Evolutionary conservation across 495 filamentous ascomycete genomes (phyloP).

Genomic region (Trichocladium antarcticum): DNA sequence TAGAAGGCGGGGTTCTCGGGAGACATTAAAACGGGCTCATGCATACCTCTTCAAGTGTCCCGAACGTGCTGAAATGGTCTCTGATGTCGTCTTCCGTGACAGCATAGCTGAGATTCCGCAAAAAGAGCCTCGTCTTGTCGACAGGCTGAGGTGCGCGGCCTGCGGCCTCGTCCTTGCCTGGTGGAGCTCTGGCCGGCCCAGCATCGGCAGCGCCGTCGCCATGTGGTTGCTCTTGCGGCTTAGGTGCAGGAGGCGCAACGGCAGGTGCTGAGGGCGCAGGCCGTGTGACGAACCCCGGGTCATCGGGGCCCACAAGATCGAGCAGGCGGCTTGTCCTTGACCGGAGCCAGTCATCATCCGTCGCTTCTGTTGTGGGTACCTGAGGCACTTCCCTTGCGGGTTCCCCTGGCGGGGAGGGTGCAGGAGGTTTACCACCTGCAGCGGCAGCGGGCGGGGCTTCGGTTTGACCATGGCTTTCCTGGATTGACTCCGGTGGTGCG

Average conservation of each 20-base stretch:
- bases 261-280: slow-evolving; percentile 9
- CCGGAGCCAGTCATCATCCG: slow-evolving; percentile 86
- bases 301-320: slow-evolving; percentile 60
- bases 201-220: slow-evolving; percentile 15
- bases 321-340: slow-evolving; percentile 85
- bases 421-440: background rate
- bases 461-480: slow-evolving; percentile 15
- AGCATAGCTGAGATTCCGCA: slow-evolving; percentile 79
- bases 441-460: slow-evolving; percentile 3
- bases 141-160: slow-evolving; percentile 40
- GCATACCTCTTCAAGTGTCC: slow-evolving; percentile 77
- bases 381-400: slow-evolving; percentile 7
- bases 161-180: slow-evolving; percentile 19
- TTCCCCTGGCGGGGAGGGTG: slow-evolving; percentile 7
- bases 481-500: slow-evolving; percentile 31
- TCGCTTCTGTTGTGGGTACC: slow-evolving; percentile 30
- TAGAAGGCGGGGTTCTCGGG: slow-evolving; percentile 26
- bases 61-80: slow-evolving; percentile 56
- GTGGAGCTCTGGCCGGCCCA: slow-evolving; percentile 14
- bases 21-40: slow-evolving; percentile 13
- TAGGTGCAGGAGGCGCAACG: slow-evolving; percentile 11
- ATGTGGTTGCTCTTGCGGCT: slow-evolving; percentile 16
- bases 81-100: slow-evolving; percentile 67
- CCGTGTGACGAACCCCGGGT: slow-evolving; percentile 22
- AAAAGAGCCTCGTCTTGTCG: slow-evolving; percentile 58